A percentile compares a stretch with the other conserved stretches of the same genome.
Evolutionary conservation across 345 rosid species (phyloP).

Genomic region (Acer negundo): DNA sequence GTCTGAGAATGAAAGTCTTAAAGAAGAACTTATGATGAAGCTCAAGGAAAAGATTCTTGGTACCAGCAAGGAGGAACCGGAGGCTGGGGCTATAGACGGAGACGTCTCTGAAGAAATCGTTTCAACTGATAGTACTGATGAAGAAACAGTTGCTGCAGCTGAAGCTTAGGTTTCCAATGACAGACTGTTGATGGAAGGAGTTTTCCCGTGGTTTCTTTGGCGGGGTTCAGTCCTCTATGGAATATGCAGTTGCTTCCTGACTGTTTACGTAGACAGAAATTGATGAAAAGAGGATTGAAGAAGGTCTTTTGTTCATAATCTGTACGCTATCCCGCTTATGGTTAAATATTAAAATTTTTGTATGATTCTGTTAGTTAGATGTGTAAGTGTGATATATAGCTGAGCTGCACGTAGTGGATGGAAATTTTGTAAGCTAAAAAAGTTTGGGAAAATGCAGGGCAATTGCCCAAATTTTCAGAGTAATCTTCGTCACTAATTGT

Average conservation of each 20-base stretch:
- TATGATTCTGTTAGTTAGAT: slow-evolving; percentile 8
- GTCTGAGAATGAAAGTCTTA: slow-evolving; percentile 40
- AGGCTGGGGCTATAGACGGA: slow-evolving; percentile 32
- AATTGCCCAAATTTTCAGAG: slow-evolving; percentile 1
- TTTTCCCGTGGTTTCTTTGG: slow-evolving; percentile 13
- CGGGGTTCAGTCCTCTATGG: slow-evolving; percentile 7
- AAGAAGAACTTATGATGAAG: slow-evolving; percentile 63
- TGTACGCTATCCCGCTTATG: not conserved
- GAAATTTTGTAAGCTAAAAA: slow-evolving; percentile 23
- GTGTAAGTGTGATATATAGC: not conserved
- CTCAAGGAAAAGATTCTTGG: slow-evolving; percentile 63
- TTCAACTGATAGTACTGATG: slow-evolving; percentile 60
- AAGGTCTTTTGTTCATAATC: not conserved
- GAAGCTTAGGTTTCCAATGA: slow-evolving; percentile 41
- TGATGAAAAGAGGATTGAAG: not conserved
- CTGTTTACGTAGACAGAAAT: not conserved
- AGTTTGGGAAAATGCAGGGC: not conserved
- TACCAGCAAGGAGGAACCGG: slow-evolving; percentile 30
- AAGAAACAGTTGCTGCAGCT: slow-evolving; percentile 64
- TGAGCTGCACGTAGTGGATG: slow-evolving; percentile 1
- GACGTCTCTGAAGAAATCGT: slow-evolving; percentile 38
- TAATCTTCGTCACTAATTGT: not conserved
- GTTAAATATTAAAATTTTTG: not conserved
- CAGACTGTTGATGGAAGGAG: not conserved
- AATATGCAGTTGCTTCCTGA: slow-evolving; percentile 7